Base-by-base conservation (phyloP, 495 filamentous ascomycete species). In the Entonaema liquescens region DNA sequence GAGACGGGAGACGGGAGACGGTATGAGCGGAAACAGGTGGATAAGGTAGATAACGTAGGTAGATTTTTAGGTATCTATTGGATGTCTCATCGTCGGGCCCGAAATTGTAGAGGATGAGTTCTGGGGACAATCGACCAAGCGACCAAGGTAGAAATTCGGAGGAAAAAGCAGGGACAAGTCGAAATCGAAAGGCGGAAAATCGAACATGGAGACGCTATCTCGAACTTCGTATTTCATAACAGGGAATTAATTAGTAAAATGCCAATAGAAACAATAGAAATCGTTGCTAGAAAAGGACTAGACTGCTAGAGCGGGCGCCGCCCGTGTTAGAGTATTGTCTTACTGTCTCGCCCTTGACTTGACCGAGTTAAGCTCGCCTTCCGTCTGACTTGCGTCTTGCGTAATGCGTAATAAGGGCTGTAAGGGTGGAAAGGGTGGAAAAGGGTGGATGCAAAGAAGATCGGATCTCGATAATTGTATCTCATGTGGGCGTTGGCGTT, bases 121-220 rank as follows among this genome's bases (percentile, higher is more conserved):
- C 17, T 28, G 50, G 35, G 49, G 36, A 21, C 28, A 56, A 62
- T 29, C n/a, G n/a, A 33, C 17, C 17, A 52, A 55, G 47, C 44
- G 23, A 44, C 49, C 26, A 21, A 68, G 15, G 58, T 26, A 31
- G 36, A 35, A 36, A 56, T 50, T 50, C 25, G 59, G 15, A 35
- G 17, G 29, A 52, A 60, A 68, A 68, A 60, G 59, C 53, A 53
- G 54, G 49, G 7, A 44, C 60, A 15, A 47, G 38, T 2, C 33
- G 56, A 19, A 58, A 49, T 21, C 17, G 56, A 62, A 68, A 55
- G 56, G 50, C 57, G 17, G 62, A 28, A 60, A 33, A 65, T 65
- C 42, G 65, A 47, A 62, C 65, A 73, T 68, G 70, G 60, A 73
- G 70, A 58, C 65, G 61, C 62, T 68, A 65, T 65, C 58, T 72